Evolutionary conservation across 768 basidiomycete species (phyloP).

Genomic region (Candolleomyces eurysporus): DNA sequence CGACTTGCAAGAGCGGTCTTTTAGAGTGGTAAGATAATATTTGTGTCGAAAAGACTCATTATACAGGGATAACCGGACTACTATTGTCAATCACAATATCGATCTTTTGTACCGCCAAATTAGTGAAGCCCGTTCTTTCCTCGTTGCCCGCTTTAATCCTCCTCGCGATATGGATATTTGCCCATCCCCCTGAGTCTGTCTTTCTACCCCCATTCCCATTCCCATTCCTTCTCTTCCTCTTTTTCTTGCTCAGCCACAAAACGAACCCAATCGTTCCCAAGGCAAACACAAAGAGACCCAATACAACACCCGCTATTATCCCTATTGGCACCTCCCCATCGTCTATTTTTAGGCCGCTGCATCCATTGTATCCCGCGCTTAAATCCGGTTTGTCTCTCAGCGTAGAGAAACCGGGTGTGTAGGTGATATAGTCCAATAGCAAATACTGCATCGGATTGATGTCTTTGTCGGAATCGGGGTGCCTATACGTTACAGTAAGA

Average conservation of each 20-base stretch:
- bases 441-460: conserved; percentile 7
- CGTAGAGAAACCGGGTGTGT: conserved; percentile 20
- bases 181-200: no score
- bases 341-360: neutral
- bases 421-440: conserved; percentile 26
- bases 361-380: neutral
- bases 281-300: neutral
- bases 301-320: neutral
- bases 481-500: conserved; percentile 21
- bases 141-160: no score
- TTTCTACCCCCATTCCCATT: neutral
- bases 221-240: neutral
- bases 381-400: neutral
- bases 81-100: no score
- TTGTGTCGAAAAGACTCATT: no score
- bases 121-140: no score
- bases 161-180: no score
- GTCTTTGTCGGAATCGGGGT: neutral
- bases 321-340: neutral
- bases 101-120: no score
- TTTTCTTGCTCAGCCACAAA: neutral
- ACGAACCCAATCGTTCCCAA: neutral
- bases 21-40: no score
- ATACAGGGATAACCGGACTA: no score
- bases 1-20: no score